phyloP scores from a whole-genome alignment of 345 rosid species.

The Clausena lansium region DNA sequence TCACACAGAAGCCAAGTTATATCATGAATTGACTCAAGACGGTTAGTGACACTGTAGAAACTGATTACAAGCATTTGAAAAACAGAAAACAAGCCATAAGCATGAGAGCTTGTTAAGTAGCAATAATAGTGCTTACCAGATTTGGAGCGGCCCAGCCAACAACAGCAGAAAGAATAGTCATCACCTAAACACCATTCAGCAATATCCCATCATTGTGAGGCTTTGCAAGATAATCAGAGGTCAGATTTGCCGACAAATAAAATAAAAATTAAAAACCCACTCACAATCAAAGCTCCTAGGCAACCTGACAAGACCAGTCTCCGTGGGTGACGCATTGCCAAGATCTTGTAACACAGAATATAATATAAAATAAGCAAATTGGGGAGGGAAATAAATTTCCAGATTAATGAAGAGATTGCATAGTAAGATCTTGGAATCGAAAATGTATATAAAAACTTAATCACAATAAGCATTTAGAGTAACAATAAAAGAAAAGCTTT shows the following conservation, averaged over 20 bases:
- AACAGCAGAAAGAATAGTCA: slow-evolving; percentile 82
- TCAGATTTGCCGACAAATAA: slow-evolving; percentile 9
- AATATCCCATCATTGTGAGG: slow-evolving; percentile 1
- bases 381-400: no score
- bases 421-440: background rate
- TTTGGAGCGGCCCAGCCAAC: slow-evolving; percentile 97
- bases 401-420: background rate
- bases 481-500: background rate
- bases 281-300: slow-evolving; percentile 68
- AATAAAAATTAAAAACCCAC: slow-evolving; percentile 20
- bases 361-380: slow-evolving; percentile 6
- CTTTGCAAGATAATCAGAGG: background rate
- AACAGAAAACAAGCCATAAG: slow-evolving; percentile 1
- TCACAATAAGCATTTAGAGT: background rate
- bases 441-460: background rate
- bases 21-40: background rate
- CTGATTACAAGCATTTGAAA: slow-evolving; percentile 5
- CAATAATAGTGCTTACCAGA: slow-evolving; percentile 55
- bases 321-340: slow-evolving; percentile 98
- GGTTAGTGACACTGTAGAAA: background rate
- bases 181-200: slow-evolving; percentile 48
- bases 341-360: slow-evolving; percentile 52
- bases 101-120: slow-evolving; percentile 12
- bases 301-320: slow-evolving; percentile 92
- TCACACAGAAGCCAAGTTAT: background rate